Evolutionary conservation across 306 rosid species (phyloP).

Genomic region (Hippophae rhamnoides): DNA sequence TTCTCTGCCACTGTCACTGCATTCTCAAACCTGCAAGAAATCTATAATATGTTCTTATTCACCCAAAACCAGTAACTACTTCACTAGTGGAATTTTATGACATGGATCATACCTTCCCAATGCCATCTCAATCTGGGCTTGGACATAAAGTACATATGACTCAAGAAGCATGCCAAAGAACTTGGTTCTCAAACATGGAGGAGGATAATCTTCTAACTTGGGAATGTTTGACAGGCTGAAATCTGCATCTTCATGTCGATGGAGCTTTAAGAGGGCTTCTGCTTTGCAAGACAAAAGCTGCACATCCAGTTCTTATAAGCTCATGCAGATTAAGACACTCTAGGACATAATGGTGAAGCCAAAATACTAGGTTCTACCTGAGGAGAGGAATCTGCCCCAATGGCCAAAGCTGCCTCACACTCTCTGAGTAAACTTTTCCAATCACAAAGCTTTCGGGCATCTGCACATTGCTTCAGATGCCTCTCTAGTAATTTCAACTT

Average conservation of each 20-base stretch:
- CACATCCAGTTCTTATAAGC: slow-evolving; percentile 15
- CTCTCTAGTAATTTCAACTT: slow-evolving; percentile 58
- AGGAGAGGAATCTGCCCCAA: slow-evolving; percentile 74
- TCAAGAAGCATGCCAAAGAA: slow-evolving; percentile 67
- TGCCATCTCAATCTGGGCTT: slow-evolving; percentile 82
- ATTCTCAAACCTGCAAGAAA: slow-evolving; percentile 73
- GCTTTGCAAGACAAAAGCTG: slow-evolving; percentile 78
- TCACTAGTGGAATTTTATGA: slow-evolving; percentile 2
- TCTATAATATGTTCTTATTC: slow-evolving; percentile 24
- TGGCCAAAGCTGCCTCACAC: slow-evolving; percentile 57
- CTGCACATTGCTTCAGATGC: slow-evolving; percentile 53
- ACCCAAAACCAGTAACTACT: slow-evolving; percentile 5
- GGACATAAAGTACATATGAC: slow-evolving; percentile 59
- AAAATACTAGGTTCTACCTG: slow-evolving; percentile 35
- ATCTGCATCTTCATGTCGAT: slow-evolving; percentile 74
- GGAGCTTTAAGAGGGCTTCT: slow-evolving; percentile 69
- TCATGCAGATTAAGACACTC: slow-evolving; percentile 9
- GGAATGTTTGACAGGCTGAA: slow-evolving; percentile 38
- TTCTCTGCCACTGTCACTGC: slow-evolving; percentile 58
- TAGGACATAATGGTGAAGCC: not conserved
- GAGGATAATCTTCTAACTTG: slow-evolving; percentile 49
- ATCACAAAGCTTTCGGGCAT: slow-evolving; percentile 54
- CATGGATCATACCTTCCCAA: slow-evolving; percentile 59
- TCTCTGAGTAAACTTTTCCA: slow-evolving; percentile 67
- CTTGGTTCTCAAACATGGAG: slow-evolving; percentile 43